Conservation (phyloP, 768 basidiomycete genomes). For the Pleurotus tuoliensis region DNA sequence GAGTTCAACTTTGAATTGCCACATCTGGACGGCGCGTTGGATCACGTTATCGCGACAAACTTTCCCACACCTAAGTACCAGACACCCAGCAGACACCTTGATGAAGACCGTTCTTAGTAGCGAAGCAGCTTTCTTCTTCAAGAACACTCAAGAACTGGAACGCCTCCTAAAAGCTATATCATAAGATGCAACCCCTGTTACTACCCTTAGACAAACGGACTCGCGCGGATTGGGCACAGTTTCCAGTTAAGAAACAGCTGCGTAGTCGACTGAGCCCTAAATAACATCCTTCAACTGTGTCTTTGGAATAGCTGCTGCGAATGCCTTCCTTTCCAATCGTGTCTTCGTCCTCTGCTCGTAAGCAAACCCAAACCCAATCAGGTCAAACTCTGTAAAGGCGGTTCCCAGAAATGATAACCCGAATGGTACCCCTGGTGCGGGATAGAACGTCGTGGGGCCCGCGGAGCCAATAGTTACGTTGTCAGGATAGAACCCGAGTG, state of each 20-base stretch:
- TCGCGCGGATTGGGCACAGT: too few species aligned
- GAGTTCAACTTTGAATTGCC: not conserved
- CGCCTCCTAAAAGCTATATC: too few species aligned
- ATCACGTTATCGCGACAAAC: conserved; percentile 5
- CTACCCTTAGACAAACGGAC: too few species aligned
- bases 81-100: too few species aligned
- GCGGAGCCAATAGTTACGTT: conserved; percentile 36
- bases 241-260: too few species aligned
- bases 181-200: too few species aligned
- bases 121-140: too few species aligned
- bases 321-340: conserved; percentile 44
- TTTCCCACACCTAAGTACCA: not conserved
- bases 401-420: conserved; percentile 62
- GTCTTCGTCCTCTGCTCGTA: conserved; percentile 64
- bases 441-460: conserved; percentile 38
- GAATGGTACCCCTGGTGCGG: conserved; percentile 55
- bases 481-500: conserved; percentile 55
- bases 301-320: conserved; percentile 49
- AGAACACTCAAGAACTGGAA: too few species aligned
- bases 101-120: too few species aligned
- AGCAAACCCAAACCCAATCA: conserved; percentile 58
- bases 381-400: conserved; percentile 53
- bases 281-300: conserved; percentile 16
- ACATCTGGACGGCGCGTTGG: not conserved
- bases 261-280: not conserved